Base-by-base conservation (phyloP, 1,139 yeast species). In the Groenewaldozyma sp. region DNA sequence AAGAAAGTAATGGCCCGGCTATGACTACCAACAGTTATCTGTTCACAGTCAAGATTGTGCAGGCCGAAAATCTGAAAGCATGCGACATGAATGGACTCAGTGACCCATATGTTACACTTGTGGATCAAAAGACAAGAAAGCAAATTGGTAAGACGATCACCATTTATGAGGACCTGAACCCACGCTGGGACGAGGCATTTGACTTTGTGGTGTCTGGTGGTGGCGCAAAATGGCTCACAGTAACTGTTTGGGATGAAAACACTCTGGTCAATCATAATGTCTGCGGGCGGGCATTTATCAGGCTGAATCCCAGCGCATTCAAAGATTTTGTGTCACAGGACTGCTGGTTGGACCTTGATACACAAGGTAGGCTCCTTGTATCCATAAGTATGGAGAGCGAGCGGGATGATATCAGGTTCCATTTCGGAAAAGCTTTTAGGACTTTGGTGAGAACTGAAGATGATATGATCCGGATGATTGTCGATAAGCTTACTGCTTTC, bases 181-280 rank as follows among this genome's bases (percentile, higher is more conserved):
- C 97, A 0, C 76, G 73, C 20, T 91, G 95, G 94, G 84, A 84
- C 52, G 96, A 91, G 63, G 83, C 80, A 42, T 82, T 83, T 55
- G 95, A 87, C 54, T 44, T 58, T 13, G 60, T 82, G 28, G 63
- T 73, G 1, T 53, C 66, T 1, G 48, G 60, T 1, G n/a, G n/a
- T n/a, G 58, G 58, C 0, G 52, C 62, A 2, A 54, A 56, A 24
- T 53, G 63, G 38, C 52, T 83, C 1, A 70, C 76, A 0, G 71
- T 76, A 1, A 78, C 82, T 1, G 76, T 84, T 0, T 86, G 95
- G 95, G 83, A 80, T 53, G 82, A 76, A 38, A 70, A 68, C 19
- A 53, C 61, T 3, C 53, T 73, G 13, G 69, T 75, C 1, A 71
- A 75, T 16, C 83, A 81, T 46, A 76, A 77, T 10, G 63, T 82